phyloP scores from a whole-genome alignment of 2,329 filamentous ascomycete species.

The Sclerotinia nivalis region DNA sequence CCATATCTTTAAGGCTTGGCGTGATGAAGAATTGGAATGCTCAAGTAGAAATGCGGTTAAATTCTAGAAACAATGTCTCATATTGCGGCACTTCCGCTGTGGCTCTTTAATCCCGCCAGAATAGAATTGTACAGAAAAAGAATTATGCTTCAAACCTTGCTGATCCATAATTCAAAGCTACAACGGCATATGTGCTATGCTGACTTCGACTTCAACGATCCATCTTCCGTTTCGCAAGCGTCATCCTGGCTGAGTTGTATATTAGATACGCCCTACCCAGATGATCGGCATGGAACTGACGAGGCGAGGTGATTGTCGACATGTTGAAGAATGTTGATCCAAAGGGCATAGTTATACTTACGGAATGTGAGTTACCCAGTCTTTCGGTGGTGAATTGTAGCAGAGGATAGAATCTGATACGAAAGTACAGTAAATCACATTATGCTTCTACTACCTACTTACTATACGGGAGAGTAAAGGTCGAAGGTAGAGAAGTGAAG shows the following conservation, averaged over 20 bases:
- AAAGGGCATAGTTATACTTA: neutral
- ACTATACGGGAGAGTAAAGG: neutral
- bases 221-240: neutral
- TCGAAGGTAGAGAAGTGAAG: neutral
- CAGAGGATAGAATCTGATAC: no score
- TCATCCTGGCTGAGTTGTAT: neutral
- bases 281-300: neutral
- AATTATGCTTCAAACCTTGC: neutral
- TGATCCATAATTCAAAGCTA: neutral
- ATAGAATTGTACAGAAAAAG: neutral
- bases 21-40: slow-evolving; percentile 4
- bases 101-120: neutral
- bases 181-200: neutral
- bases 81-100: neutral
- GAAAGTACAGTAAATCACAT: neutral
- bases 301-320: neutral
- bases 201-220: neutral
- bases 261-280: neutral
- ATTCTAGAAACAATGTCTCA: slow-evolving; percentile 8
- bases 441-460: neutral
- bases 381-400: neutral
- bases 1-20: neutral
- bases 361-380: slow-evolving; percentile 6
- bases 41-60: neutral
- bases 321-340: slow-evolving; percentile 14